A percentile compares a stretch with the other conserved stretches of the same genome.
Evolutionary conservation across 73 alveolate species (phyloP).

Genomic region (Tetrahymena borealis): DNA sequence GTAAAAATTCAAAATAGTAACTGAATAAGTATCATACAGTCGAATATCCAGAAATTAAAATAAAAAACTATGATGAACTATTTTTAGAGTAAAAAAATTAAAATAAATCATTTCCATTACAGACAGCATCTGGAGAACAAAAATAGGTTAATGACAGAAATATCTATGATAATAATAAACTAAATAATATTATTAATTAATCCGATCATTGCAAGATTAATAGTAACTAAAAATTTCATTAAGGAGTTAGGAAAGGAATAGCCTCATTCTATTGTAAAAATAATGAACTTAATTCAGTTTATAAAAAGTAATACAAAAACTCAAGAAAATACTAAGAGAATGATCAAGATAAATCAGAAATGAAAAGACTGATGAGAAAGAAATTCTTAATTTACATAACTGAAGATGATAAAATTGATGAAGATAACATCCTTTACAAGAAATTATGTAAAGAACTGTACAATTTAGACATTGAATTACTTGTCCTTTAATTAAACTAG

Average conservation of each 20-base stretch:
- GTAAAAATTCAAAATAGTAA: too few relatives aligned
- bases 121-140: too few relatives aligned
- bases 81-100: too few relatives aligned
- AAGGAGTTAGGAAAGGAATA: background rate
- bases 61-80: too few relatives aligned
- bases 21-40: too few relatives aligned
- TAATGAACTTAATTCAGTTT: background rate
- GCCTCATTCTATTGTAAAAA: background rate
- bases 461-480: background rate
- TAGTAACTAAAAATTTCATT: background rate
- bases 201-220: background rate
- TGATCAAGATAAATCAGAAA: background rate
- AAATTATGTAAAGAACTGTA: background rate
- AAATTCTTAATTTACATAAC: background rate
- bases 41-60: too few relatives aligned
- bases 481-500: background rate
- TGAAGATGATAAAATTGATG: background rate
- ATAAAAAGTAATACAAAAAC: background rate
- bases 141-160: too few relatives aligned
- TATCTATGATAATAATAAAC: too few relatives aligned
- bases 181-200: too few relatives aligned
- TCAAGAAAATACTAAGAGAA: background rate
- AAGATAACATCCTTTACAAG: background rate
- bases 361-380: background rate
- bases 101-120: too few relatives aligned